phyloP scores from a whole-genome alignment of 345 rosid species.

The Gossypioides kirkii region DNA sequence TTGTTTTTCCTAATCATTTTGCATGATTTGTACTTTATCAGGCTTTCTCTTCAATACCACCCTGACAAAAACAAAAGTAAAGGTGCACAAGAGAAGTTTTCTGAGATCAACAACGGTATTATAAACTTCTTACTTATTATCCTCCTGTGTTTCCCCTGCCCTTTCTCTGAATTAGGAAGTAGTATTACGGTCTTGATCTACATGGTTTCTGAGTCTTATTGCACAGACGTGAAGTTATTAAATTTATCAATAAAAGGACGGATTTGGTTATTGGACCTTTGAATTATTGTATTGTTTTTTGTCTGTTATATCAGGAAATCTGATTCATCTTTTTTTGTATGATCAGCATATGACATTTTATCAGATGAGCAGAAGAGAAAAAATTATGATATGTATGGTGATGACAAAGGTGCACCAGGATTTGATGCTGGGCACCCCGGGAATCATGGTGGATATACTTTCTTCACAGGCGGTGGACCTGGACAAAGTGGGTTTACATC shows the following conservation, averaged over 20 bases:
- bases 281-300: not conserved
- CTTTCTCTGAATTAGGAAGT: not conserved
- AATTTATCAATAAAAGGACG: not conserved
- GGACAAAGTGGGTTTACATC: conserved; percentile 50
- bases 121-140: conserved; percentile 9
- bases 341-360: conserved; percentile 83
- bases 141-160: not conserved
- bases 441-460: conserved; percentile 48
- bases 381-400: conserved; percentile 81
- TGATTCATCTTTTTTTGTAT: conserved; percentile 19
- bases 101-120: conserved; percentile 89
- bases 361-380: conserved; percentile 87
- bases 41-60: conserved; percentile 84
- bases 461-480: conserved; percentile 56
- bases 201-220: not conserved
- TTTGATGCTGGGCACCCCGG: conserved; percentile 68
- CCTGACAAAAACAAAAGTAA: conserved; percentile 92
- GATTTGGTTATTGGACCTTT: not conserved
- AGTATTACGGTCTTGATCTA: not conserved
- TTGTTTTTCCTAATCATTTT: not conserved
- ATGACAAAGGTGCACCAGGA: conserved; percentile 80
- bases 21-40: conserved; percentile 22
- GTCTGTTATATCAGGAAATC: not conserved
- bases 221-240: not conserved
- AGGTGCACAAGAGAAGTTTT: conserved; percentile 82